Percentiles rank a stretch among this genome's conserved stretches.
Conservation (phyloP, 441 rosid species). For the Jatropha podagrica region DNA sequence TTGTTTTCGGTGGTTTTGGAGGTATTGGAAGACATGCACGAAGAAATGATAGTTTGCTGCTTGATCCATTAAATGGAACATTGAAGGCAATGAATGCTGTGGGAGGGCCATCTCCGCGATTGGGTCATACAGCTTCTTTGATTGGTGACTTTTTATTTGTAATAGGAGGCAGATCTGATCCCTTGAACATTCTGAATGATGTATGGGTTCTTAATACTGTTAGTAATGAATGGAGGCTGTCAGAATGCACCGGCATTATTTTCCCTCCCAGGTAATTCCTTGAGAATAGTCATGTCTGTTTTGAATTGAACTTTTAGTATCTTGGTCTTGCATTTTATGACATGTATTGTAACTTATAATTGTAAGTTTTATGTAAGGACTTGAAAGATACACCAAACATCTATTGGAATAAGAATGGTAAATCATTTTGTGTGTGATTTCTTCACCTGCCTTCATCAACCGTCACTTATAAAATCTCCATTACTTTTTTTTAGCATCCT, state of each 20-base stretch:
- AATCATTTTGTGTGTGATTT: not conserved
- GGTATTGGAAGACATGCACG: conserved; percentile 91
- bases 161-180: conserved; percentile 91
- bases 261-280: conserved; percentile 68
- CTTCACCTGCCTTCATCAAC: conserved; percentile 7
- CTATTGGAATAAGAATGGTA: not conserved
- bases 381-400: not conserved
- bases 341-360: not conserved
- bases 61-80: conserved; percentile 56
- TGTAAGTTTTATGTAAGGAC: not conserved
- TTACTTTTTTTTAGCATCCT: conserved; percentile 3
- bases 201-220: conserved; percentile 66
- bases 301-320: not conserved
- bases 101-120: conserved; percentile 64
- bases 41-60: conserved; percentile 62
- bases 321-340: not conserved
- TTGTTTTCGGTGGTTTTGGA: conserved; percentile 92
- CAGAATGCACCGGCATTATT: conserved; percentile 50
- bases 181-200: conserved; percentile 63
- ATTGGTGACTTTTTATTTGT: conserved; percentile 65
- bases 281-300: conserved; percentile 13
- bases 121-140: conserved; percentile 82
- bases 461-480: conserved; percentile 2
- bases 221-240: conserved; percentile 54
- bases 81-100: conserved; percentile 43